A percentile compares a stretch with the other conserved stretches of the same genome.
Evolutionary conservation across 2,329 filamentous ascomycete genomes (phyloP).

Genomic region (Colletotrichum australisinense): DNA sequence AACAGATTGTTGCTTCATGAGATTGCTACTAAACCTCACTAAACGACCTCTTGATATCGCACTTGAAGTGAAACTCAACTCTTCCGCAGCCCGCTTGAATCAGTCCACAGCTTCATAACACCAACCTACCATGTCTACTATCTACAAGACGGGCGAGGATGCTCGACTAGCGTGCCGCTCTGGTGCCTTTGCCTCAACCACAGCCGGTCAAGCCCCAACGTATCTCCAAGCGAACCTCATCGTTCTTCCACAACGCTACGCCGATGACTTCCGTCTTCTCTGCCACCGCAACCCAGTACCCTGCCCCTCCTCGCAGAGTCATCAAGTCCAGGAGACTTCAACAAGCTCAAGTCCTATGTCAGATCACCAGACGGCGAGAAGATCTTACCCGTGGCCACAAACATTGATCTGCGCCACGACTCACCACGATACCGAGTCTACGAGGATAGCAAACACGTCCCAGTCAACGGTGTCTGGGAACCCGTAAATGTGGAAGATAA

Average conservation of each 20-base stretch:
- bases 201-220: slow-evolving; percentile 65
- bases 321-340: slow-evolving; percentile 53
- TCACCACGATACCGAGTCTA: slow-evolving; percentile 70
- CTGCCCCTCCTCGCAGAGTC: slow-evolving; percentile 69
- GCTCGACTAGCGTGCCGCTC: slow-evolving; percentile 57
- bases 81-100: neutral
- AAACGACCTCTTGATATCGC: neutral
- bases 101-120: neutral
- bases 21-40: neutral
- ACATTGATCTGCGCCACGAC: slow-evolving; percentile 68
- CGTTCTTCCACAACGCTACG: slow-evolving; percentile 67
- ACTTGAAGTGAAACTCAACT: neutral
- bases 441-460: slow-evolving; percentile 51
- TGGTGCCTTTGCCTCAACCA: slow-evolving; percentile 54
- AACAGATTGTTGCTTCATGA: neutral
- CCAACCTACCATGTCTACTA: neutral
- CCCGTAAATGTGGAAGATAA: slow-evolving; percentile 55
- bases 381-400: slow-evolving; percentile 44
- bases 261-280: slow-evolving; percentile 67
- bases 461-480: slow-evolving; percentile 42
- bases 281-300: slow-evolving; percentile 72
- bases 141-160: slow-evolving; percentile 46
- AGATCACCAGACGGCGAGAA: slow-evolving; percentile 34
- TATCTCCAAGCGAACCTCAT: slow-evolving; percentile 73
- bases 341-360: slow-evolving; percentile 48